These are phyloP conservation scores for Pleomassaria siparia DNA, from an alignment of 2,329 filamentous ascomycete genomes.

Conservation along the genomic window DNA sequence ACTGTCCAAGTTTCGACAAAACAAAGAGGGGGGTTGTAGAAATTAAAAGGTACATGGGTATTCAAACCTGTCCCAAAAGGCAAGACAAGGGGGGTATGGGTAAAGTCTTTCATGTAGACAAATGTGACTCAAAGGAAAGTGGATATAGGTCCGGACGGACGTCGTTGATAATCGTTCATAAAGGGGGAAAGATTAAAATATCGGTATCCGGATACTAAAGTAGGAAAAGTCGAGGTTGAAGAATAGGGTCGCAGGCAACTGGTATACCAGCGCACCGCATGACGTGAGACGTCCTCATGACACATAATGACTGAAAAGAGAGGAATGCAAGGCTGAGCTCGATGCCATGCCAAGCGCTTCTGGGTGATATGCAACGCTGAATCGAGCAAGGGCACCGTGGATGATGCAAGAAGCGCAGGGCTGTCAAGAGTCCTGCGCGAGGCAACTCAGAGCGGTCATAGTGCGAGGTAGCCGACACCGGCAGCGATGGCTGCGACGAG, in stretches of 20 bases:
- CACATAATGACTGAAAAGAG: conserved; percentile 9
- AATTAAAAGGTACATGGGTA: conserved; percentile 13
- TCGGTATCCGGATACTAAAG: conserved; percentile 21
- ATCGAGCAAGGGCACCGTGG: conserved; percentile 35
- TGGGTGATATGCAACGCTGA: conserved; percentile 11
- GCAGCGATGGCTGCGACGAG: conserved; percentile 33
- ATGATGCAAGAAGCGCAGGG: conserved; percentile 27
- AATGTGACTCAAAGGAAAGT: conserved; percentile 18
- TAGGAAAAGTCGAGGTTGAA: conserved; percentile 16
- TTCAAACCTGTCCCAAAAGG: conserved; percentile 8
- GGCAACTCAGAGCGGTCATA: conserved; percentile 27
- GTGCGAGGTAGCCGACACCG: conserved; percentile 37
- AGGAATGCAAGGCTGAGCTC: conserved; percentile 3
- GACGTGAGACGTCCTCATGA: conserved; percentile 13
- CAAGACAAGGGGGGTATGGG: conserved; percentile 2
- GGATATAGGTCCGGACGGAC: conserved; percentile 14
- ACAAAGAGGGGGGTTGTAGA: conserved; percentile 5
- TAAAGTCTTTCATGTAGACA: conserved; percentile 8
- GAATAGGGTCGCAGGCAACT: conserved; percentile 7
- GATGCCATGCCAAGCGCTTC: conserved; percentile 15
- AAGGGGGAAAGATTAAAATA: conserved; percentile 30
- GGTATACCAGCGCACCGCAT: not conserved
- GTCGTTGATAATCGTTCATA: conserved; percentile 31
- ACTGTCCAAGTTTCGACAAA: not conserved
- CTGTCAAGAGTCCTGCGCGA: conserved; percentile 5